Conservation (phyloP, 225 moss, liverwort and hornwort species). For the Marchantia polymorpha region DNA sequence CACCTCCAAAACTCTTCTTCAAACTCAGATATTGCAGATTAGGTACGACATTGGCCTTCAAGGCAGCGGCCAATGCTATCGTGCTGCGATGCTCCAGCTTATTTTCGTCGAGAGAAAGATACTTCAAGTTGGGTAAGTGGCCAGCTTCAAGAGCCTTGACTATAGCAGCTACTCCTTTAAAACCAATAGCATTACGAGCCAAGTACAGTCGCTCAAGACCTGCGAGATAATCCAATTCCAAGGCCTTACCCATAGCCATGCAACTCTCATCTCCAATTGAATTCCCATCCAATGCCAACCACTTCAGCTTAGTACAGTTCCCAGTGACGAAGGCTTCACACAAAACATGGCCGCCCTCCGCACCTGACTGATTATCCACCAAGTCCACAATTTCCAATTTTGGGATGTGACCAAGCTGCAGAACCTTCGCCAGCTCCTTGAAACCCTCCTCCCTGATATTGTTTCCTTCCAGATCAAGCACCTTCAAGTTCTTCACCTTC, state of each 20-base stretch:
- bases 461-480: constrained; percentile 45
- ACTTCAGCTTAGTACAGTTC: constrained; percentile 31
- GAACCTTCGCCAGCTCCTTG: constrained; percentile 22
- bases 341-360: constrained; percentile 28
- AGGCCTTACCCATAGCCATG: constrained; percentile 29
- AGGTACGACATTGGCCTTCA: constrained; percentile 27
- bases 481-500: constrained; percentile 26
- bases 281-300: constrained; percentile 37
- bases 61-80: constrained; percentile 25
- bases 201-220: constrained; percentile 35
- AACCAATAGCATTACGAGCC: constrained; percentile 30
- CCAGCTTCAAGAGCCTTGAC: constrained; percentile 35
- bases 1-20: constrained; percentile 29
- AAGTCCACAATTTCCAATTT: constrained; percentile 41
- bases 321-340: constrained; percentile 30
- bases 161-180: constrained; percentile 28
- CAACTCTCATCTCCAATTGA: constrained; percentile 38
- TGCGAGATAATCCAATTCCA: constrained; percentile 26
- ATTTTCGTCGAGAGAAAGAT: constrained; percentile 35
- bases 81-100: constrained; percentile 33
- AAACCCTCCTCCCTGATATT: constrained; percentile 24
- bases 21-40: constrained; percentile 32
- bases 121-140: constrained; percentile 23
- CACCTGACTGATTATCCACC: constrained; percentile 37
- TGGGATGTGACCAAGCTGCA: constrained; percentile 24